Evolutionary conservation across 371 early-diverging fungal genomes (phyloP).

Genomic region (Syncephalis fuscata): DNA sequence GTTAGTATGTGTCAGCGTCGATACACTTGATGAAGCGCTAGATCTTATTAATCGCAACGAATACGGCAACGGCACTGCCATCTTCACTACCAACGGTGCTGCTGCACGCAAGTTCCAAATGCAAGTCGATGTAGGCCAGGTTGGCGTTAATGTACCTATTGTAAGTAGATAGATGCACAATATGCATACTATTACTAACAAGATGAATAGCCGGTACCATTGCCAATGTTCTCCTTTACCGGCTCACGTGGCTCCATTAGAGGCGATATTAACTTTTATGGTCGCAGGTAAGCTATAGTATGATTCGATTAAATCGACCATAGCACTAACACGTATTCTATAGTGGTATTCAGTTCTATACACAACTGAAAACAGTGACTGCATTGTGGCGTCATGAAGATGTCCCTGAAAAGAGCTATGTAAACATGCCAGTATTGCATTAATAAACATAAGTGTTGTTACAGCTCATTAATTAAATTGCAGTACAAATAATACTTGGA

Average conservation of each 20-base stretch:
- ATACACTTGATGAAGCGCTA: conserved; percentile 85
- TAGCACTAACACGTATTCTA: not conserved
- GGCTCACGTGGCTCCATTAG: conserved; percentile 83
- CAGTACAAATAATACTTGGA: no score
- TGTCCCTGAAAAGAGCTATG: conserved; percentile 32
- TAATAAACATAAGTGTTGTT: no score
- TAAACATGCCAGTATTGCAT: conserved; percentile 70
- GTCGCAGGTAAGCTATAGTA: conserved; percentile 8
- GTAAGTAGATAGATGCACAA: not conserved
- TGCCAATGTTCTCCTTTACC: conserved; percentile 97
- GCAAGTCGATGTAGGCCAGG: conserved; percentile 87
- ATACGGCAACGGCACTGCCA: conserved; percentile 93
- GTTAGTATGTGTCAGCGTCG: conserved; percentile 64
- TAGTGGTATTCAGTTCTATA: conserved; percentile 68
- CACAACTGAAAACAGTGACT: conserved; percentile 88
- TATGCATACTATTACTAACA: not conserved
- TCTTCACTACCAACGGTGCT: conserved; percentile 86
- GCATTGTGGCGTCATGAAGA: conserved; percentile 85
- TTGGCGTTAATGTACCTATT: conserved; percentile 32
- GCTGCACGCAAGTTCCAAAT: conserved; percentile 77
- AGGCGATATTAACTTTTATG: conserved; percentile 95
- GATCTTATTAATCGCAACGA: conserved; percentile 79
- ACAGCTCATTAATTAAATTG: no score
- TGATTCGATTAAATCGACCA: not conserved
- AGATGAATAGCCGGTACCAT: conserved; percentile 58